phyloP scores from a whole-genome alignment of 2,329 filamentous ascomycete genomes.

The Fonsecaea nubica region DNA sequence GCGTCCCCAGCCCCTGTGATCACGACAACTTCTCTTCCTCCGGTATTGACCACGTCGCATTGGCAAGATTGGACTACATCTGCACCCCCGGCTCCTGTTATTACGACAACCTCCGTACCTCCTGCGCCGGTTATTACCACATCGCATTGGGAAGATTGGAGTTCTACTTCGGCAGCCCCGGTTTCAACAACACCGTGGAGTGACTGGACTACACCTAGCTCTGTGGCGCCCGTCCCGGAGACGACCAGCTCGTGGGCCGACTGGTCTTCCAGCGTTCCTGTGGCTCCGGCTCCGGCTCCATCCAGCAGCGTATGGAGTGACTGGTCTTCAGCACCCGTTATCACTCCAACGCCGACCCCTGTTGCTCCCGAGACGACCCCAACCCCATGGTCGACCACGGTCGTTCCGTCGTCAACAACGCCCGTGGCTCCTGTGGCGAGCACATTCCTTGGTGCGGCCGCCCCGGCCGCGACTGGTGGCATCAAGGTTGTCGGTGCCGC shows the following conservation, averaged over 20 bases:
- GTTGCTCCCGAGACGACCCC: constrained; percentile 19
- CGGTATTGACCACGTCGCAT: constrained; percentile 8
- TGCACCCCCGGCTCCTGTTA: background rate
- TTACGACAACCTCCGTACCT: background rate
- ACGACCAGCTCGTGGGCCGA: constrained; percentile 18
- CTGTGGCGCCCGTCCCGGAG: constrained; percentile 14
- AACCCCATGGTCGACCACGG: constrained; percentile 7
- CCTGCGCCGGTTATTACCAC: background rate
- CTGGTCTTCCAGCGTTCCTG: constrained; percentile 18
- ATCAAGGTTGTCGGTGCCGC: constrained; percentile 32
- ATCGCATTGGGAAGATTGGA: background rate
- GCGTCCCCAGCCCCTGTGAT: background rate
- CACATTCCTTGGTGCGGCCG: constrained; percentile 34
- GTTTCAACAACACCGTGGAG: constrained; percentile 2
- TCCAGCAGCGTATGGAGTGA: constrained; percentile 26
- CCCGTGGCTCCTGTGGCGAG: constrained; percentile 26
- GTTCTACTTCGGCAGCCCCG: background rate
- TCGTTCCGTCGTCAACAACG: constrained; percentile 20
- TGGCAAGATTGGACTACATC: constrained; percentile 27
- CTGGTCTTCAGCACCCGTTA: constrained; percentile 24
- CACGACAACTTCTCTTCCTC: constrained; percentile 14
- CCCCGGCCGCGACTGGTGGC: constrained; percentile 24
- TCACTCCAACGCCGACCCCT: constrained; percentile 15
- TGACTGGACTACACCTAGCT: constrained; percentile 19
- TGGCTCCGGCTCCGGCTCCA: constrained; percentile 5